These are phyloP conservation scores for Gaeumannomyces sp. DNA, from an alignment of 2,329 filamentous ascomycete species.

Conservation along the genomic window DNA sequence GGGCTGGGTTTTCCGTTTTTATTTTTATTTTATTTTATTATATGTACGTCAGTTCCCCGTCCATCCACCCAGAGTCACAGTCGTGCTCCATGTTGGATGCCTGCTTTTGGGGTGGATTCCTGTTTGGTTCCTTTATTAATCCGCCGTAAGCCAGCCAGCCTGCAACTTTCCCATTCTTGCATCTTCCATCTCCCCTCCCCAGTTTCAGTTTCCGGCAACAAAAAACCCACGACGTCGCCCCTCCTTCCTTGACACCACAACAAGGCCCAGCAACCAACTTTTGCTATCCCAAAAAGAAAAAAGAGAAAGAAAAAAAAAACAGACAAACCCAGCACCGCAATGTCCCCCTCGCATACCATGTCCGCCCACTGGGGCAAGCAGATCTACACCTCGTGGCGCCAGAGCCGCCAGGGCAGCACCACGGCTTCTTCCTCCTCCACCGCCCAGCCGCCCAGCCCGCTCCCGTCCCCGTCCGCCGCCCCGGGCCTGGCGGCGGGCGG, in stretches of 20 bases:
- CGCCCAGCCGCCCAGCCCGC: slow-evolving; percentile 17
- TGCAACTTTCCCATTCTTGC: background rate
- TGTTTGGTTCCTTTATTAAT: too few species aligned
- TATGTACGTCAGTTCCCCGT: too few species aligned
- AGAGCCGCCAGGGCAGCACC: slow-evolving; percentile 34
- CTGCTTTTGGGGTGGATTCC: too few species aligned
- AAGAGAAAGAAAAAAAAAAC: background rate
- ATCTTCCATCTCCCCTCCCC: background rate
- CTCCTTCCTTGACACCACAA: background rate
- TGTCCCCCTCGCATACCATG: slow-evolving; percentile 57
- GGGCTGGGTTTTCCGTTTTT: too few species aligned
- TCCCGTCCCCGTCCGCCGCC: slow-evolving; percentile 17
- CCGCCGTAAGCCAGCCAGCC: too few species aligned
- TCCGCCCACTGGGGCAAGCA: slow-evolving; percentile 55
- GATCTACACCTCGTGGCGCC: slow-evolving; percentile 53
- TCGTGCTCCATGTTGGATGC: too few species aligned
- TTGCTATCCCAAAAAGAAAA: background rate
- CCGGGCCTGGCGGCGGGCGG: slow-evolving; percentile 19
- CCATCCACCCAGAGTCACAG: too few species aligned
- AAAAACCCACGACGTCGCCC: too few species aligned
- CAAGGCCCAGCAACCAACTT: too few species aligned
- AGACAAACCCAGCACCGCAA: slow-evolving; percentile 24
- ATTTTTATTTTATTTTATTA: too few species aligned
- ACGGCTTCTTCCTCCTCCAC: background rate
- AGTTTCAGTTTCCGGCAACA: background rate